Evolutionary conservation across 2,329 filamentous ascomycete genomes (phyloP).

Genomic region (Didymella sp.): DNA sequence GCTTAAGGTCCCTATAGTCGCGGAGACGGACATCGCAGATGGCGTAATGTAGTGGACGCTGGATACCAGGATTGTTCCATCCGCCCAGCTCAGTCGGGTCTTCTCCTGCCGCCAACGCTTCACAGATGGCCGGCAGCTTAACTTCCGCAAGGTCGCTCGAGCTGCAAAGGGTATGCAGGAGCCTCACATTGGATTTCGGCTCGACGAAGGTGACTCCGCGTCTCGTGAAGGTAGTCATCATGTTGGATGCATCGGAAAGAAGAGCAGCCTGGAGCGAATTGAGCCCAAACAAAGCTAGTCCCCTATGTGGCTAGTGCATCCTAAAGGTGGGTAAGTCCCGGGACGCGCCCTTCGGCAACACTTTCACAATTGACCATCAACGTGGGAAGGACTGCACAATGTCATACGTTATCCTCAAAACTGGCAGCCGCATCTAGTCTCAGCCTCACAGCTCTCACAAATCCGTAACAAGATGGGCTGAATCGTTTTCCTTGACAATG

Average conservation of each 20-base stretch:
- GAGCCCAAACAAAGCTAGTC: background rate
- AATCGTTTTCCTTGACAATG: too few relatives aligned
- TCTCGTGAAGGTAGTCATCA: background rate
- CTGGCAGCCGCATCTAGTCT: too few relatives aligned
- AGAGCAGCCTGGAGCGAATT: background rate
- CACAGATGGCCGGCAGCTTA: background rate
- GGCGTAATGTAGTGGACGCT: background rate
- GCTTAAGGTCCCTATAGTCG: background rate
- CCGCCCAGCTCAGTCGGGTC: conserved; percentile 1
- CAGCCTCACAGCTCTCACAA: too few relatives aligned
- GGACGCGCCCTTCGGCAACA: too few relatives aligned
- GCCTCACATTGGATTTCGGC: background rate
- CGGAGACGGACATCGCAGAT: background rate
- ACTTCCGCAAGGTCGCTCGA: background rate
- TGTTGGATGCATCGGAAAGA: background rate
- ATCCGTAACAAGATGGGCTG: too few relatives aligned
- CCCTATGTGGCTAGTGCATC: background rate
- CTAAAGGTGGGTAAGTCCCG: background rate
- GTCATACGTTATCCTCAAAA: too few relatives aligned
- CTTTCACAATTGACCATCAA: too few relatives aligned
- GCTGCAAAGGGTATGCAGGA: background rate
- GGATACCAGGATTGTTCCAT: background rate
- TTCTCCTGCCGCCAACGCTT: background rate
- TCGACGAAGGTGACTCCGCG: background rate
- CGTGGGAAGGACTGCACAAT: too few relatives aligned